A percentile compares a stretch with the other conserved stretches of the same genome.
These are phyloP conservation scores for Lignosus rhinocerotis DNA, from an alignment of 1,284 basidiomycete species.

Conservation along the genomic window DNA sequence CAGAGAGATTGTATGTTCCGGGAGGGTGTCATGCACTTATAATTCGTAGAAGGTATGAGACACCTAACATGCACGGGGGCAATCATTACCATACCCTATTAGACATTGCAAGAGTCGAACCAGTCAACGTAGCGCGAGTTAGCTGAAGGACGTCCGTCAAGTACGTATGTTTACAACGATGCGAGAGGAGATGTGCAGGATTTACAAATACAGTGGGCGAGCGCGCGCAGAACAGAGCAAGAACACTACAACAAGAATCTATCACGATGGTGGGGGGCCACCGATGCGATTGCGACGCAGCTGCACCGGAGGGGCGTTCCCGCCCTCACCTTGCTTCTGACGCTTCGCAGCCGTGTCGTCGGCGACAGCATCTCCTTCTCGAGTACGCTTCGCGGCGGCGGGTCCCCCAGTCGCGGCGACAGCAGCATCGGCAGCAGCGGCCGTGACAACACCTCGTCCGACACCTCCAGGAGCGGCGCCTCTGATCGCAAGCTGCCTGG, in stretches of 20 bases:
- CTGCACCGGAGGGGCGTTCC: conserved; percentile 28
- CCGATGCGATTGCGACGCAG: conserved; percentile 35
- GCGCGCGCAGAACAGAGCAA: neutral
- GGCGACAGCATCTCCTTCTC: conserved; percentile 46
- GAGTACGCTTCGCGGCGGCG: conserved; percentile 64
- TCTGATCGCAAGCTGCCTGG: conserved; percentile 34
- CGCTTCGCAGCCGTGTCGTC: conserved; percentile 72
- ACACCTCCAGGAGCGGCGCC: conserved; percentile 39
- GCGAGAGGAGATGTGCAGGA: conserved; percentile 8
- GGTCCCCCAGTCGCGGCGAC: conserved; percentile 30
- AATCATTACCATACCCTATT: too few species aligned
- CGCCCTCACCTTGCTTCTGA: conserved; percentile 50
- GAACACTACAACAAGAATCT: conserved; percentile 5
- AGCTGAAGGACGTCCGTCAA: neutral
- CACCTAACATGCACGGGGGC: too few species aligned
- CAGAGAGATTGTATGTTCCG: too few species aligned
- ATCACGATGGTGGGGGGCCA: conserved; percentile 18
- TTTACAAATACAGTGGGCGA: conserved; percentile 17
- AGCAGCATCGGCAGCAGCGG: conserved; percentile 35
- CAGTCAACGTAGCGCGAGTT: too few species aligned
- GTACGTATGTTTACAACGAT: conserved; percentile 7
- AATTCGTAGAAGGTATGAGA: too few species aligned
- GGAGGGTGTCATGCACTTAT: too few species aligned
- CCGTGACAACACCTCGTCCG: conserved; percentile 38
- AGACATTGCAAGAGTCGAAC: too few species aligned